These are phyloP conservation scores for Hippophae rhamnoides DNA, from an alignment of 306 rosid genomes.

Conservation along the genomic window DNA sequence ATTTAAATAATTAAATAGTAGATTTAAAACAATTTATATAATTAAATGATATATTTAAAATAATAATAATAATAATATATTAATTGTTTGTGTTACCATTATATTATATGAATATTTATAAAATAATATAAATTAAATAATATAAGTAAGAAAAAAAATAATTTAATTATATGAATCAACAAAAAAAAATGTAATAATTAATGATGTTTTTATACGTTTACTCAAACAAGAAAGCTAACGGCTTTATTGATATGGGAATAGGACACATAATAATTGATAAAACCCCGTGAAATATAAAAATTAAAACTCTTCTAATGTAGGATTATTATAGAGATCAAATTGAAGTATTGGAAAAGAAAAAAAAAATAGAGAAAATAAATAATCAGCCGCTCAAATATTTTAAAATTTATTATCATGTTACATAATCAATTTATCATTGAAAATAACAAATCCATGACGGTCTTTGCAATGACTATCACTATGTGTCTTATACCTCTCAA, in stretches of 20 bases:
- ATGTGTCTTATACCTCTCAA: conserved; percentile 2
- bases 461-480: conserved; percentile 22
- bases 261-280: neutral
- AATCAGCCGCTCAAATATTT: conserved; percentile 8
- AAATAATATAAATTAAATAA: no score
- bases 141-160: no score
- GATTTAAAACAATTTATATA: no score
- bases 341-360: conserved; percentile 6
- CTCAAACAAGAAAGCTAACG: no score
- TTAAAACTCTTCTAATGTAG: neutral
- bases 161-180: no score
- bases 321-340: conserved; percentile 9
- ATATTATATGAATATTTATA: no score
- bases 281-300: neutral
- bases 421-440: conserved; percentile 10
- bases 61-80: no score
- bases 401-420: conserved; percentile 16
- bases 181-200: no score
- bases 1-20: no score
- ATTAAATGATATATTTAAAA: no score
- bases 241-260: neutral
- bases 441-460: conserved; percentile 20
- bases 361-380: conserved; percentile 9
- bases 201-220: no score
- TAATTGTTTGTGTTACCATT: no score